Base-by-base conservation (phyloP, 2,329 filamentous ascomycete species). In the Torrubiella hemipterigena region DNA sequence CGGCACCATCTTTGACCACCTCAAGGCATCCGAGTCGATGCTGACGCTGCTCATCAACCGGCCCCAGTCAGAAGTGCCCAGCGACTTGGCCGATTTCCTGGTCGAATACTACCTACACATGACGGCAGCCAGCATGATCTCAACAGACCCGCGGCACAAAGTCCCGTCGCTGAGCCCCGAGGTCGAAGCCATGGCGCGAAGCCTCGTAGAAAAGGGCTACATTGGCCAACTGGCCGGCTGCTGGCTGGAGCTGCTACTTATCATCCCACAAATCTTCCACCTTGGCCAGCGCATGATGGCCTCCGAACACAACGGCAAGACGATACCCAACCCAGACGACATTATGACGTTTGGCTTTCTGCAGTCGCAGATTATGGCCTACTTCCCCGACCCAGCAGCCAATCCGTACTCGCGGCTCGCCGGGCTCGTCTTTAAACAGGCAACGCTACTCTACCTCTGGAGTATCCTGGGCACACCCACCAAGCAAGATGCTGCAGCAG, bases 51-150 rank as follows among this genome's bases (percentile, higher is more conserved):
- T 64, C 3, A 45, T 63, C 4, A 45, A 43, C 1, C 41, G 53
- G 4, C 48, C 46, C 4, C 46, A 53, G 24, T 38, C 45, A 0
- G 46, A 54, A 4, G 39, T 55, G 4, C 50, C 51, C 3, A 48
- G 51, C 10, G 51, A 59, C 8, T 38, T 66, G 3, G 52, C 55
- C 17, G 54, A 61, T 17, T 65, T 65, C 30, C 52, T 66, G 3
- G 52, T 64, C 27, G 63, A 66, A 42, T 65, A 65, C 23, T 65
- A 63, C 36, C 55, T 61, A 36, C 62, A 66, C 42, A 63, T 60
- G 27, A 54, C 58, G 4, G 53, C 58, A 4, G 54, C 59, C 6
- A 65, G 60, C 41, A 63, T 65, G 54, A 60, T 66, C 27, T 62
- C 62, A 1, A 56, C 61, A 19, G 37, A 58, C 27, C 42, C 47